A percentile compares a stretch with the other conserved stretches of the same genome.
These are phyloP conservation scores for Umbelopsis ramanniana DNA, from an alignment of 192 early-diverging fungal species.

Conservation along the genomic window DNA sequence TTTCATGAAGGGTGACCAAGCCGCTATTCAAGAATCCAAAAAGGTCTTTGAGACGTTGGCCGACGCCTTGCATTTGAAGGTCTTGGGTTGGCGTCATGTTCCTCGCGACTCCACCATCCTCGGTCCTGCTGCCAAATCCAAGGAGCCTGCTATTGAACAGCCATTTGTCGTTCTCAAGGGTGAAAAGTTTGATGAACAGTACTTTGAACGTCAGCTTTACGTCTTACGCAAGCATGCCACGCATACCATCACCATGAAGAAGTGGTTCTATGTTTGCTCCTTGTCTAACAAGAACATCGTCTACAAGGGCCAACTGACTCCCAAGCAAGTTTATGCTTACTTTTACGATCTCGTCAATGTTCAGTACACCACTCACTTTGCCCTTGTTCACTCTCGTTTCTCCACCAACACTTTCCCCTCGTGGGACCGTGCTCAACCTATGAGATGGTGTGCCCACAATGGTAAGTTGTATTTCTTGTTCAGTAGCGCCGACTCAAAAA, in stretches of 20 bases:
- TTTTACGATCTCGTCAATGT: conserved; percentile 88
- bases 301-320: conserved; percentile 97
- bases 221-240: conserved; percentile 89
- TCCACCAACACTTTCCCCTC: conserved; percentile 99
- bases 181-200: conserved; percentile 53
- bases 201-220: conserved; percentile 88
- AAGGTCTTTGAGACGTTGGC: conserved; percentile 83
- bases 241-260: conserved; percentile 81
- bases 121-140: conserved; percentile 85
- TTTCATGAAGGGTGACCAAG: conserved; percentile 77
- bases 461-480: conserved; percentile 53
- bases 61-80: conserved; percentile 67
- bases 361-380: conserved; percentile 89
- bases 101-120: conserved; percentile 87
- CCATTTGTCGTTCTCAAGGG: conserved; percentile 80
- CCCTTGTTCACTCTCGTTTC: conserved; percentile 97
- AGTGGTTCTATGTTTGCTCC: conserved; percentile 98
- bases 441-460: conserved; percentile 98
- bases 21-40: conserved; percentile 71
- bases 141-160: conserved; percentile 92
- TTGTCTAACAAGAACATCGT: conserved; percentile 91
- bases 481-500: too few species aligned
- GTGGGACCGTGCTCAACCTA: conserved; percentile 99
- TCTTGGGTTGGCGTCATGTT: conserved; percentile 89
- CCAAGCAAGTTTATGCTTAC: conserved; percentile 93